Evolutionary conservation across 441 rosid species (phyloP).

Genomic region (Euphorbia celastroides): DNA sequence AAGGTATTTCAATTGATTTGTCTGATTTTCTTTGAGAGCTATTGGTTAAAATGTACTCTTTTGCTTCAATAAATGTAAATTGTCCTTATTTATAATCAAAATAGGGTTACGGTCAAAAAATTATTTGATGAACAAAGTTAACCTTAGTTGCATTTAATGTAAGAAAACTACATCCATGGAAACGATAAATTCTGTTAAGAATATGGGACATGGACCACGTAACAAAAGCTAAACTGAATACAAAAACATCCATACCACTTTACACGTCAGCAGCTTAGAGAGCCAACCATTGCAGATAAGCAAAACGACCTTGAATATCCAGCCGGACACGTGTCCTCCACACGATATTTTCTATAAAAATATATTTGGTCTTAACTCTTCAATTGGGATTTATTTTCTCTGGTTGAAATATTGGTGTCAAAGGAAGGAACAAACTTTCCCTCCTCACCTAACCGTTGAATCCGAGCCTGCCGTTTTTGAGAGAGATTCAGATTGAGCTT

Average conservation of each 20-base stretch:
- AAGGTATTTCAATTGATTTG: too few relatives aligned
- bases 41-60: too few relatives aligned
- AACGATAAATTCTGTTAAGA: not conserved
- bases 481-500: not conserved
- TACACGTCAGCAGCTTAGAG: slow-evolving; percentile 40
- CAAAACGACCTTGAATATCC: slow-evolving; percentile 22
- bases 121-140: too few relatives aligned
- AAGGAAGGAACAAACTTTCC: slow-evolving; percentile 20
- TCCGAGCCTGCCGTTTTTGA: not conserved
- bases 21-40: too few relatives aligned
- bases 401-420: slow-evolving; percentile 18
- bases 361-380: too few relatives aligned
- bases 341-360: slow-evolving; percentile 18
- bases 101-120: too few relatives aligned
- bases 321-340: slow-evolving; percentile 39
- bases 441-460: slow-evolving; percentile 30
- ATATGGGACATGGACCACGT: too few relatives aligned
- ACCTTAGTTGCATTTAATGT: too few relatives aligned
- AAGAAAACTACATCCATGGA: too few relatives aligned
- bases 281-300: slow-evolving; percentile 68
- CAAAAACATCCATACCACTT: not conserved
- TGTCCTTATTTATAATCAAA: too few relatives aligned
- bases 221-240: not conserved
- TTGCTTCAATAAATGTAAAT: too few relatives aligned
- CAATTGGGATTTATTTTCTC: too few relatives aligned